phyloP scores from a whole-genome alignment of 1,284 basidiomycete genomes.

The Heliocybe sulcata region DNA sequence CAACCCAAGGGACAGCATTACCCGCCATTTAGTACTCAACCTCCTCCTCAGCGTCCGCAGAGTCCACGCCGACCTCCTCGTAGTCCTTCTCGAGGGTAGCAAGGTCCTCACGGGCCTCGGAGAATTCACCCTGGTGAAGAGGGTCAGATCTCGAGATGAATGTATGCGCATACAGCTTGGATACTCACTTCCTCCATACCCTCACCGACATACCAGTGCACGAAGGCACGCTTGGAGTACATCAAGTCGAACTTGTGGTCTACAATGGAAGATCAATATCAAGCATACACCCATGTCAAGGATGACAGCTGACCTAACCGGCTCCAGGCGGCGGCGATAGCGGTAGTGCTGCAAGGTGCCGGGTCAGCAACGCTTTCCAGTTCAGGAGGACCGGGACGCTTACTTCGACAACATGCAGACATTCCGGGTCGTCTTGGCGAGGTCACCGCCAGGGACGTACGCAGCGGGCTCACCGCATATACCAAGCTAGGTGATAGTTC shows the following conservation, averaged over 20 bases:
- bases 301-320: conserved; percentile 58
- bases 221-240: conserved; percentile 89
- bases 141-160: neutral
- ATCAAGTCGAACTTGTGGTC: conserved; percentile 98
- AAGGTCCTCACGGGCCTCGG: conserved; percentile 94
- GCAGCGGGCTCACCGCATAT: conserved; percentile 96
- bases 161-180: neutral
- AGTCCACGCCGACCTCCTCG: conserved; percentile 91
- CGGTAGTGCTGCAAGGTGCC: conserved; percentile 63
- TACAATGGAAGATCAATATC: conserved; percentile 15
- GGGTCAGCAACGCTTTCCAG: conserved; percentile 6
- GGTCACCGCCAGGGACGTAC: conserved; percentile 88
- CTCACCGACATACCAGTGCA: conserved; percentile 94
- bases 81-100: conserved; percentile 97
- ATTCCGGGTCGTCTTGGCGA: conserved; percentile 90
- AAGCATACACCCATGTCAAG: neutral
- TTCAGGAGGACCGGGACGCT: conserved; percentile 13
- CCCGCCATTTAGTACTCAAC: conserved; percentile 57
- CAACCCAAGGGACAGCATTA: too few relatives aligned
- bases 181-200: conserved; percentile 84
- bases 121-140: conserved; percentile 73
- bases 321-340: conserved; percentile 92
- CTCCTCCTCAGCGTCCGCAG: conserved; percentile 77
- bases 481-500: conserved; percentile 52
- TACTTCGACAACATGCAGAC: conserved; percentile 94